Base-by-base conservation (phyloP, 176 grass and related monocot species). In the Oryza glumipatula region DNA sequence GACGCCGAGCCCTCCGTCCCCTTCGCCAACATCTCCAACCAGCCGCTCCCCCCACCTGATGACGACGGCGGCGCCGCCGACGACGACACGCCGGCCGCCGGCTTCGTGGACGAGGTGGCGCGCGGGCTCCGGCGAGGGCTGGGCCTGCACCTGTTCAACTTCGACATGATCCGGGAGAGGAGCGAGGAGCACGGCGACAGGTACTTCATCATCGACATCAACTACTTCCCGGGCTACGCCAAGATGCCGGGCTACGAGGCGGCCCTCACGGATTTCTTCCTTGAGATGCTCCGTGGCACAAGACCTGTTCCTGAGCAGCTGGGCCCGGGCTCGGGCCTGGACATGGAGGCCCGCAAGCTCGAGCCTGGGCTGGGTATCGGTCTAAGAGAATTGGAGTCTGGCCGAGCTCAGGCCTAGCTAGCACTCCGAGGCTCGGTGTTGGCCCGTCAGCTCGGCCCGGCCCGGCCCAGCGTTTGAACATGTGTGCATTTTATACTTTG, bases 191-290 rank as follows among this genome's bases (percentile, higher is more conserved):
- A 24, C n/a, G 70, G 88, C 6, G 82, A 67, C 56, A 80, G 77
- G 32, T 92, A 92, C 77, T 83, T 94, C 47, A 45, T 97, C 77
- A 89, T 97, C 35, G 94, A 97, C 83, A 96, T 96, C 69, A 96
- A 96, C 63, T 96, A 96, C 83, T 96, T 92, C 65, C 94, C 91
- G 0, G 91, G 91, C 0, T 96, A 92, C 86, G 86, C 94, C 46
- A 96, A 96, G 79, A 94, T 94, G 94, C 86, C 91, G 0, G 68
- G 75, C 0, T 96, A 93, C 22, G 94, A 96, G 81, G 68, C 65
- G 0, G 89, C 86, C 14, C 74, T 96, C 24, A 87, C 84, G 0
- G 84, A 96, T 9, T 96, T 96, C 81, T 96, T 96, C 65, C 61
- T 67, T 54, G 74, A 79, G 43, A 91, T 71, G 45, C 69, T 85